Evolutionary conservation across 1,284 basidiomycete species (phyloP).

Genomic region (Neolentinus lepideus): DNA sequence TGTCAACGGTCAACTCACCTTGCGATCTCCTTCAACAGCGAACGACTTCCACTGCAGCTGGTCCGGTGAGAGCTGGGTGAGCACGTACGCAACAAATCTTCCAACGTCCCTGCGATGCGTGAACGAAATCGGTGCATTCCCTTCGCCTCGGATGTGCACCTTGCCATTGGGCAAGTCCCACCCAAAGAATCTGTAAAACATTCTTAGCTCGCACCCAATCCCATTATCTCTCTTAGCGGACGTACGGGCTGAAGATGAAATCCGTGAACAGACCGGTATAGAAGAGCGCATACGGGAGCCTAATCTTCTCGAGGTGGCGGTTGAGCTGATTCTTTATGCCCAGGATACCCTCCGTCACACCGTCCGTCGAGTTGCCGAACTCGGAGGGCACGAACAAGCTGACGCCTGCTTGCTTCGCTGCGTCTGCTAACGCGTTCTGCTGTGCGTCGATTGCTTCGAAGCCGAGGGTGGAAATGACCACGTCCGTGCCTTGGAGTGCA

Average conservation of each 20-base stretch:
- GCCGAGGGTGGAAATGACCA: constrained; percentile 25
- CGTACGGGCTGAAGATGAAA: constrained; percentile 7
- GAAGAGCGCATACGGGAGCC: constrained; percentile 14
- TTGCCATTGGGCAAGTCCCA: constrained; percentile 16
- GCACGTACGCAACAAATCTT: constrained; percentile 27
- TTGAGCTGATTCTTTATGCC: constrained; percentile 7
- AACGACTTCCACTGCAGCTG: constrained; percentile 23
- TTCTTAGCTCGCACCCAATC: not conserved
- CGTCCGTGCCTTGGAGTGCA: constrained; percentile 25
- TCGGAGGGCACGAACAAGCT: constrained; percentile 32
- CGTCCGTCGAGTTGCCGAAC: constrained; percentile 19
- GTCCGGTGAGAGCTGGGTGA: constrained; percentile 21
- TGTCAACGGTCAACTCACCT: constrained; percentile 6
- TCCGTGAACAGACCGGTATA: constrained; percentile 22
- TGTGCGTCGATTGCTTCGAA: constrained; percentile 20
- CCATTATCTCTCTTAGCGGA: not conserved
- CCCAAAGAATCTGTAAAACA: not conserved
- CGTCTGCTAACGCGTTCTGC: constrained; percentile 22
- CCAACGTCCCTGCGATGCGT: constrained; percentile 25
- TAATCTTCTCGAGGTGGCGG: constrained; percentile 7
- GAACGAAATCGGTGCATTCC: constrained; percentile 20
- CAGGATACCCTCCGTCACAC: constrained; percentile 6
- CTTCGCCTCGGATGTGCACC: constrained; percentile 24
- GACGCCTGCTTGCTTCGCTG: constrained; percentile 29
- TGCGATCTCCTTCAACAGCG: constrained; percentile 30